phyloP scores from a whole-genome alignment of 169 alveolate species.

The Plasmodium sp. region DNA sequence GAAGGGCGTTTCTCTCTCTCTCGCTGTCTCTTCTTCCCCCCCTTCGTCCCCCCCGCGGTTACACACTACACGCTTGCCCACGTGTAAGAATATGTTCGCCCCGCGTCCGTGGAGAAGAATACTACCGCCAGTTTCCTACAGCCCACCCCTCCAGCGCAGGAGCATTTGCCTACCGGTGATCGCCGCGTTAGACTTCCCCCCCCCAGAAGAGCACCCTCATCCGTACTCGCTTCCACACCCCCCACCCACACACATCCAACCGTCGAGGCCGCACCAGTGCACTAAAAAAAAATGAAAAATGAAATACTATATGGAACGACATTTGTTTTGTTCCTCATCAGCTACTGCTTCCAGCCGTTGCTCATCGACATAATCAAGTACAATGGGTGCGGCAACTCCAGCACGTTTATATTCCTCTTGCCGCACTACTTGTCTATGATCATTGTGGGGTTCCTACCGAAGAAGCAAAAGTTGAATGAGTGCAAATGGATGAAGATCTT shows the following conservation, averaged over 20 bases:
- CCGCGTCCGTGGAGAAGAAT: neutral
- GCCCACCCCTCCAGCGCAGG: neutral
- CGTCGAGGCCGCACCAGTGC: neutral
- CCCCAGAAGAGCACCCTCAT: neutral
- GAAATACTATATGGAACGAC: constrained; percentile 30
- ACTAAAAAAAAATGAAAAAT: constrained; percentile 19
- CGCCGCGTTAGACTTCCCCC: neutral
- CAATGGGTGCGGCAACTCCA: constrained; percentile 75
- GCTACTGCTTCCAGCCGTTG: constrained; percentile 51
- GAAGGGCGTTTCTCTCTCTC: neutral
- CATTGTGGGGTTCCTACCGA: constrained; percentile 78
- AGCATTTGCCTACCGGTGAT: neutral
- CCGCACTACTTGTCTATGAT: constrained; percentile 83
- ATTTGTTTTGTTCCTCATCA: constrained; percentile 23
- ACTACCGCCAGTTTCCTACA: neutral
- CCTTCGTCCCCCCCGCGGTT: neutral
- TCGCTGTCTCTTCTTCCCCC: neutral
- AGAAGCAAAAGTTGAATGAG: constrained; percentile 68
- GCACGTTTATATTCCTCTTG: constrained; percentile 78
- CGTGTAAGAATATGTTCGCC: neutral
- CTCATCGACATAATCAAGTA: constrained; percentile 53
- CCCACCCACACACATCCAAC: neutral
- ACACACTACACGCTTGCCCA: neutral
- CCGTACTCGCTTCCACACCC: no score
- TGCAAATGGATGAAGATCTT: constrained; percentile 80